Percentiles rank a stretch among this genome's conserved stretches.
Evolutionary conservation across 1,139 yeast species (phyloP).

Genomic region (Petasospora rhodanensis): DNA sequence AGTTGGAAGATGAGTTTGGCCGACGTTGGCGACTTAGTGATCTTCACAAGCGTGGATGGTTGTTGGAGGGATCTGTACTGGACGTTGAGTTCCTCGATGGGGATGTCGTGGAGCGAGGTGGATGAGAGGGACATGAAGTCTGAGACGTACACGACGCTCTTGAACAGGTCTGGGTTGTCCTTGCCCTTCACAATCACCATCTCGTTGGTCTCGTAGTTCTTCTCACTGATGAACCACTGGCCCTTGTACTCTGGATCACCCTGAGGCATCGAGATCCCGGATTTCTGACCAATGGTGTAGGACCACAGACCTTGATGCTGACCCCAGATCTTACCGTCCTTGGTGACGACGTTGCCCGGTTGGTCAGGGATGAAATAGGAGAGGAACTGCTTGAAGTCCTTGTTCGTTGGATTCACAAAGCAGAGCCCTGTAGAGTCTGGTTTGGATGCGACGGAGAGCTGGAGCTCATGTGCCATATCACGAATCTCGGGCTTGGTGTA

Average conservation of each 20-base stretch:
- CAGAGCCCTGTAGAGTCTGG: conserved; percentile 96
- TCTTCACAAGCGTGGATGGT: conserved; percentile 33
- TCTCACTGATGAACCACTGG: conserved; percentile 81
- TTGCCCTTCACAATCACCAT: conserved; percentile 73
- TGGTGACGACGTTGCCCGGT: conserved; percentile 70
- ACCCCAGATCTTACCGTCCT: conserved; percentile 69
- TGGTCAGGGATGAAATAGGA: conserved; percentile 66
- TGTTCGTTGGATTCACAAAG: conserved; percentile 63
- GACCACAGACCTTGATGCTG: conserved; percentile 85
- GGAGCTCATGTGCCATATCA: conserved; percentile 46
- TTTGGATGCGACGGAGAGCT: conserved; percentile 63
- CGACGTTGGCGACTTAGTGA: conserved; percentile 9
- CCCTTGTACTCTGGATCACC: conserved; percentile 74
- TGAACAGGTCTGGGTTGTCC: conserved; percentile 56
- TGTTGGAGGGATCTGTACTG: conserved; percentile 72
- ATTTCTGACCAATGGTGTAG: conserved; percentile 86
- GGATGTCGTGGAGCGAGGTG: conserved; percentile 10
- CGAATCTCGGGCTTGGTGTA: conserved; percentile 72
- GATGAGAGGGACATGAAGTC: conserved; percentile 5
- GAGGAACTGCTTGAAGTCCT: conserved; percentile 72
- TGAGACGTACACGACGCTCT: conserved; percentile 38
- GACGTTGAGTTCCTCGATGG: conserved; percentile 33
- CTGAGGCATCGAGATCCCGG: conserved; percentile 78
- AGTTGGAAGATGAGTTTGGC: conserved; percentile 34
- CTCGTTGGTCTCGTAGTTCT: conserved; percentile 59